Conservation (phyloP, 108 stramenopile species). For the Craspedostauros australis region DNA sequence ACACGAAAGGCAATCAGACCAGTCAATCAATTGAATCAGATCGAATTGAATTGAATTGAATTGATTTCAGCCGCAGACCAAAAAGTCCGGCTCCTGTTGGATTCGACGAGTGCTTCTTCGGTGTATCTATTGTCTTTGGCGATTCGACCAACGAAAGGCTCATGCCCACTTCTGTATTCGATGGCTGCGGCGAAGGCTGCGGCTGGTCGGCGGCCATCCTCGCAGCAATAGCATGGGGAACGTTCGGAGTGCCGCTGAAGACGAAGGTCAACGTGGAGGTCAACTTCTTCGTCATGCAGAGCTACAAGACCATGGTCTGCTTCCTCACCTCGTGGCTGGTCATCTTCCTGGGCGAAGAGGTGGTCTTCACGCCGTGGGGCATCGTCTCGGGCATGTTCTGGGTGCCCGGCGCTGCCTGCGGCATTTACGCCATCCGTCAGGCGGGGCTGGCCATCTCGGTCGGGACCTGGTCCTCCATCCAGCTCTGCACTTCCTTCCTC, state of each 20-base stretch:
- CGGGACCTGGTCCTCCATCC: conserved; percentile 54
- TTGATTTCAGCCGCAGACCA: too few species aligned
- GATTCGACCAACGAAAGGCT: too few species aligned
- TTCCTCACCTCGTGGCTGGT: conserved; percentile 65
- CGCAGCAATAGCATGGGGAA: conserved; percentile 64
- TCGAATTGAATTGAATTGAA: too few species aligned
- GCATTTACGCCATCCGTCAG: conserved; percentile 61
- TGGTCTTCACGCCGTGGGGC: conserved; percentile 73
- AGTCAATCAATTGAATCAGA: too few species aligned
- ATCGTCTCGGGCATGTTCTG: conserved; percentile 72
- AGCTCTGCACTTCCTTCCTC: conserved; percentile 44
- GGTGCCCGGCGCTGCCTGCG: conserved; percentile 49
- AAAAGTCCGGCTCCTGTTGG: too few species aligned
- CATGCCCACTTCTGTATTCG: conserved; percentile 40
- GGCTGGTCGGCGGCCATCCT: conserved; percentile 53
- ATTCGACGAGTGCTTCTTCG: too few species aligned
- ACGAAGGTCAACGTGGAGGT: conserved; percentile 57
- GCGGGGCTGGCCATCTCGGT: conserved; percentile 58
- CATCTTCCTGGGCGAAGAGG: conserved; percentile 29
- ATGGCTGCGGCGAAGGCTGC: conserved; percentile 31
- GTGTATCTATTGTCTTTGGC: too few species aligned
- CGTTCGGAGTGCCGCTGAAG: conserved; percentile 84
- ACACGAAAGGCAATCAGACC: too few species aligned
- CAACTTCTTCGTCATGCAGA: conserved; percentile 82
- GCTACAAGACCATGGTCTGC: conserved; percentile 79